Conservation (phyloP, 352 stramenopile genomes). For the Pythium phragmitis region DNA sequence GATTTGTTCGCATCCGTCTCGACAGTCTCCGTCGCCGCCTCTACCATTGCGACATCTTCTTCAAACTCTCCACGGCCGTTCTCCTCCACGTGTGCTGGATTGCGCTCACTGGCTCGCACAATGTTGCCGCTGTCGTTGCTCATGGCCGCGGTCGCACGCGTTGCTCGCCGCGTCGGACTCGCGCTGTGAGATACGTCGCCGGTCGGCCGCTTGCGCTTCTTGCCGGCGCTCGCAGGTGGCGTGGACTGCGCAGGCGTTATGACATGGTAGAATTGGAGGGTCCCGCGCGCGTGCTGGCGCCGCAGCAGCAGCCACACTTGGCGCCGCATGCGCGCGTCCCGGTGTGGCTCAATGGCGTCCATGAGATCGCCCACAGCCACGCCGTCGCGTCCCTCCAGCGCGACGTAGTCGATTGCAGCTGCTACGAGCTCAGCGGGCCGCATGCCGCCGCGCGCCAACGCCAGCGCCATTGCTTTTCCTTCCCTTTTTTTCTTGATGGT, state of each 20-base stretch:
- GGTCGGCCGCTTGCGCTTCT: conserved; percentile 58
- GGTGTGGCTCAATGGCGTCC: conserved; percentile 36
- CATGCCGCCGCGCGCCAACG: conserved; percentile 7
- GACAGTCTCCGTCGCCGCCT: not conserved
- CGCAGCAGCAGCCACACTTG: conserved; percentile 59
- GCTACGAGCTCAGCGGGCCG: conserved; percentile 50
- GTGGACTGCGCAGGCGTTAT: conserved; percentile 3
- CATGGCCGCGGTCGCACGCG: not conserved
- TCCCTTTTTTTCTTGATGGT: not conserved
- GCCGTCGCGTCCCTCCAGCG: conserved; percentile 51
- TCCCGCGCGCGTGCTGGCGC: conserved; percentile 37
- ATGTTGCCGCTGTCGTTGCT: conserved; percentile 2
- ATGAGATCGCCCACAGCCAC: conserved; percentile 43
- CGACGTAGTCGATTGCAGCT: conserved; percentile 60
- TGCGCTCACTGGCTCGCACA: not conserved
- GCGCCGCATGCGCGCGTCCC: conserved; percentile 42
- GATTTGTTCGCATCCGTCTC: not conserved
- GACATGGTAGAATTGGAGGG: conserved; percentile 57
- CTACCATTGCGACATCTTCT: not conserved
- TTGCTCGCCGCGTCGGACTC: conserved; percentile 6
- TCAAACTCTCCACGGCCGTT: not conserved
- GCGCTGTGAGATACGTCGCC: not conserved
- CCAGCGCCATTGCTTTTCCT: conserved; percentile 5
- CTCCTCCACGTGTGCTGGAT: not conserved
- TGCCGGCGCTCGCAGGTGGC: conserved; percentile 19